Conservation (phyloP, 257 asterid species). For the Jaltomata sinuosa region DNA sequence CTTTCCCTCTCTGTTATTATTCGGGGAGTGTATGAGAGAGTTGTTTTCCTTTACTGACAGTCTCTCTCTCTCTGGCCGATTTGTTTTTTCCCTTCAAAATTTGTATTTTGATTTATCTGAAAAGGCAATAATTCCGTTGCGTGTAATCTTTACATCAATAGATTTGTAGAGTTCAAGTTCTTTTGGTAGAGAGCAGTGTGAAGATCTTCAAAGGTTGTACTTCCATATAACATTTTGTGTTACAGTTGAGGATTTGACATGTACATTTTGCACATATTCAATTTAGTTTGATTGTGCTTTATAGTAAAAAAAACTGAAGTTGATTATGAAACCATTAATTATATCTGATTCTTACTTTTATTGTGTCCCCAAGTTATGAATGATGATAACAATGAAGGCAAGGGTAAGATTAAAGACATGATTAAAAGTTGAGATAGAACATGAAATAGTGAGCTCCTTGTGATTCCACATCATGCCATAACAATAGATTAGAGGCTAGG, state of each 20-base stretch:
- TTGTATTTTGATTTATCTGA: conserved; percentile 12
- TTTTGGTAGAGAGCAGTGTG: not conserved
- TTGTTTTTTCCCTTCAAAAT: not conserved
- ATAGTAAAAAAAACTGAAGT: not conserved
- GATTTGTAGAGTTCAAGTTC: not conserved
- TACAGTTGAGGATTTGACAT: not conserved
- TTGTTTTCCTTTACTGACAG: conserved; percentile 11
- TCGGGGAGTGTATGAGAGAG: conserved; percentile 23
- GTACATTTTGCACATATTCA: not conserved
- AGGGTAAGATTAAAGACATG: not conserved
- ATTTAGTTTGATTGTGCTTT: not conserved
- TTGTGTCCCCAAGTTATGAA: not conserved
- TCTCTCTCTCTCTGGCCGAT: not conserved
- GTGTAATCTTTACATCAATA: conserved; percentile 17
- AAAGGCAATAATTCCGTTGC: conserved; percentile 57
- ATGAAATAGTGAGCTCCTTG: no score
- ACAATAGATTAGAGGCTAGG: not conserved
- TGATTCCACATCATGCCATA: no score
- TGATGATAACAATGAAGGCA: not conserved
- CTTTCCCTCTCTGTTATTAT: not conserved
- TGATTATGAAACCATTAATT: not conserved
- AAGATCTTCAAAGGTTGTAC: not conserved
- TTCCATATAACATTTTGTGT: not conserved
- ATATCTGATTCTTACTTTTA: not conserved
- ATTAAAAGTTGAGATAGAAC: no score